Evolutionary conservation across 306 rosid species (phyloP).

Genomic region (Spatholobus suberectus): DNA sequence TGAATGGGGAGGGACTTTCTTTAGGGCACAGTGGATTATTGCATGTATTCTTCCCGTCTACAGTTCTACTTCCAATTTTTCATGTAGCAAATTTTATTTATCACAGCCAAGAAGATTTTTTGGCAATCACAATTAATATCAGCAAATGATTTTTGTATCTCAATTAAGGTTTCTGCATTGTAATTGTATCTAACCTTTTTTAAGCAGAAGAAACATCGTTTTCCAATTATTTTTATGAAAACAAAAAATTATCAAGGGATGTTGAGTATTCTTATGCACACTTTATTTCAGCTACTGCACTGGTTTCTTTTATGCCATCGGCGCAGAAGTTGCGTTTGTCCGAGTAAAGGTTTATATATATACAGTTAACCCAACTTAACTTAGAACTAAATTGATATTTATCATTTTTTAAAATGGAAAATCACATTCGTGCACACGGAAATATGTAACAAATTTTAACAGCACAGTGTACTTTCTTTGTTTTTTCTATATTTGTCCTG

Average conservation of each 20-base stretch:
- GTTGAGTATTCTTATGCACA: not conserved
- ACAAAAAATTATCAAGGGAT: not conserved
- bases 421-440: not conserved
- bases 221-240: not conserved
- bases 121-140: constrained; percentile 13
- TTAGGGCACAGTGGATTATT: not conserved
- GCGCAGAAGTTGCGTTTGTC: too few relatives aligned
- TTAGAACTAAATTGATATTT: not conserved
- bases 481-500: too few relatives aligned
- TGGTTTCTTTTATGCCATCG: too few relatives aligned
- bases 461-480: too few relatives aligned
- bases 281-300: too few relatives aligned
- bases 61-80: not conserved
- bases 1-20: constrained; percentile 4
- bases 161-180: not conserved
- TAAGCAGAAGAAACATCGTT: not conserved
- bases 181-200: not conserved
- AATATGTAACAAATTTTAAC: not conserved
- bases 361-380: too few relatives aligned
- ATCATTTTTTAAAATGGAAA: not conserved
- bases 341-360: too few relatives aligned
- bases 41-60: not conserved
- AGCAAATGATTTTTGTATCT: not conserved
- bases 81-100: constrained; percentile 5
- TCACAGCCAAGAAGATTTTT: not conserved